A percentile compares a stretch with the other conserved stretches of the same genome.
These are phyloP conservation scores for Leccinum ochraceum DNA, from an alignment of 768 basidiomycete genomes.

Conservation along the genomic window DNA sequence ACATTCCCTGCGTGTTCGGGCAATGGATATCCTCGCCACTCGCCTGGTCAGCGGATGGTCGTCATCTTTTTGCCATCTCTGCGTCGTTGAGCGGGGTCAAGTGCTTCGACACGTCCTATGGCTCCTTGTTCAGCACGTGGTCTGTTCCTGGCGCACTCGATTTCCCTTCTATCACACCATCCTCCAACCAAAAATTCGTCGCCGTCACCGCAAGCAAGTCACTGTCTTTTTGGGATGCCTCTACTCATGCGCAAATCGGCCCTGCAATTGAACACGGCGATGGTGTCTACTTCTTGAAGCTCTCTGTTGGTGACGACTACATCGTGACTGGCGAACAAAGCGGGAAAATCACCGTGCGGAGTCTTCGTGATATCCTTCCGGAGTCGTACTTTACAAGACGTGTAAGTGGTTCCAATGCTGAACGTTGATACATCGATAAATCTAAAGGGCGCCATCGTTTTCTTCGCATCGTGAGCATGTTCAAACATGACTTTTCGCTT, in stretches of 20 bases:
- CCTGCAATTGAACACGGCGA: background rate
- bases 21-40: background rate
- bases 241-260: background rate
- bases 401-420: background rate
- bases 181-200: background rate
- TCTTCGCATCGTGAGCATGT: background rate
- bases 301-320: constrained; percentile 3
- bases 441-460: background rate
- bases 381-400: background rate
- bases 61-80: background rate
- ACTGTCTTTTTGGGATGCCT: constrained; percentile 1
- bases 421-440: background rate
- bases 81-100: background rate
- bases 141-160: background rate
- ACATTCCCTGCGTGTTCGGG: background rate
- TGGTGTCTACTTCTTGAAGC: background rate
- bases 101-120: background rate
- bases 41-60: background rate
- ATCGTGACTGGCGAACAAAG: constrained; percentile 1
- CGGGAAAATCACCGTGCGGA: background rate
- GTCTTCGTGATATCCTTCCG: background rate
- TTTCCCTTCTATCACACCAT: background rate
- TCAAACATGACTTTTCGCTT: background rate
- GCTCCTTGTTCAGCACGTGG: background rate
- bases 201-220: background rate